Evolutionary conservation across 2,329 filamentous ascomycete species (phyloP), one percentile per base, ranked within the genome.

Genomic region (Whalleya microplaca): DNA sequence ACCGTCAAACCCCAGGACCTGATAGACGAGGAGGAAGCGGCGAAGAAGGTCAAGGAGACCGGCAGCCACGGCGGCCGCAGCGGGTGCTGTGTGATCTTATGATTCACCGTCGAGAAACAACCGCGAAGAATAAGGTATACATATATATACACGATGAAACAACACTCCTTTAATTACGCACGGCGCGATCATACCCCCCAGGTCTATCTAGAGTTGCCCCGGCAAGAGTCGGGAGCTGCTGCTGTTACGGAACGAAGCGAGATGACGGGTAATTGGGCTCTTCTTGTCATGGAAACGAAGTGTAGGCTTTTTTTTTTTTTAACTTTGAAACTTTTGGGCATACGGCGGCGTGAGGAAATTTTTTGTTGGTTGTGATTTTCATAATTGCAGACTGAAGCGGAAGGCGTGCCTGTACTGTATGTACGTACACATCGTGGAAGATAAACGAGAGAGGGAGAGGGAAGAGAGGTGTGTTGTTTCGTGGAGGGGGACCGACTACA

Each of bases 1-100:
- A 90, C 87, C 1, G 81, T 92, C 66, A 89, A 88, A 67, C 89
- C 89, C 1, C 87, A 90, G 69, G 88, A 91, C 66, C 77, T 89
- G 41, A 79, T 89, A 47, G 88, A 91, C 55, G 89, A 90, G 66
- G 84, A 86, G 63, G 83, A 85, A 66, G 84, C 86, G 50, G 83
- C 85, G 57, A 85, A 86, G 69, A 82, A 80, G 10, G 77, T 80
- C 47, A 87, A 88, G 71, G 67, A 70, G 7, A 64, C 69, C 3
- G 62, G 64, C 21, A 63, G 61, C n/a, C 61, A 65, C 44, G 45
- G 55, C 18, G 62, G 64, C n/a, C 62, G 69, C 29, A 66, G 69
- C 37, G 68, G 69, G 40, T 73, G 71, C 60, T 73, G 71, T 48
- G 63, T 73, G 32, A 71, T 73, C 53, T 71, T 71, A 71, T 72